Base-by-base conservation (phyloP, 2,329 filamentous ascomycete genomes). In the Coccinonectria pachysandricola region DNA sequence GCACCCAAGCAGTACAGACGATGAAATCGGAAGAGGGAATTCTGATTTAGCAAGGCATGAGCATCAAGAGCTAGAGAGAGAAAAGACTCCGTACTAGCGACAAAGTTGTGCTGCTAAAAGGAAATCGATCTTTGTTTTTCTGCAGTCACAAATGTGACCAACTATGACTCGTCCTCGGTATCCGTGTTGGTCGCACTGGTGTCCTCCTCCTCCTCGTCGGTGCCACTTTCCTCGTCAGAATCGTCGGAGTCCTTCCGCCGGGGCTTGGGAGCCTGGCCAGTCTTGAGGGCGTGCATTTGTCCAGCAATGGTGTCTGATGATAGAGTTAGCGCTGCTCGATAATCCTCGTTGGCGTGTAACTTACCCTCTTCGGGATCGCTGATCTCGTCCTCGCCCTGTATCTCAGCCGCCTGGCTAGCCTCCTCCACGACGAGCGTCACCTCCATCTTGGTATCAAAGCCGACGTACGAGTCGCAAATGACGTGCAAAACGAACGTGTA, bases 321-420 rank as follows among this genome's bases (percentile, higher is more conserved):
- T 5, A 5, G 6, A 12, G 34, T 56, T 41, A 54, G 50, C 24
- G n/a, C n/a, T n/a, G n/a, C n/a, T n/a, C n/a, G n/a, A n/a, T n/a
- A n/a, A n/a, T n/a, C n/a, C n/a, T n/a, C n/a, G 21, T 24, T 32
- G 23, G 14, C 18, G 15, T 21, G 25, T 23, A 23, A 21, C 78
- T 65, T 68, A 94, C 91, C 91, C 66, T 98, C 91, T 38, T 96
- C 91, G 18, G 92, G 91, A 54, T 98, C 91, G 51, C 84, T 93
- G 41, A 98, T 98, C 32, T 98, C 91, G 46, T 94, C 91, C 42
- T 95, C 86, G 24, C 77, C 81, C 27, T 74, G 72, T 49, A 93
- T 77, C 41, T 79, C 72, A 12, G 73, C 79, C 5, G 84, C 87
- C 60, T 88, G 91, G 56, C 74, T 81, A 17, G 83, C 78, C 45